These are phyloP conservation scores for Somion occarium DNA, from an alignment of 1,284 basidiomycete species.

Conservation along the genomic window DNA sequence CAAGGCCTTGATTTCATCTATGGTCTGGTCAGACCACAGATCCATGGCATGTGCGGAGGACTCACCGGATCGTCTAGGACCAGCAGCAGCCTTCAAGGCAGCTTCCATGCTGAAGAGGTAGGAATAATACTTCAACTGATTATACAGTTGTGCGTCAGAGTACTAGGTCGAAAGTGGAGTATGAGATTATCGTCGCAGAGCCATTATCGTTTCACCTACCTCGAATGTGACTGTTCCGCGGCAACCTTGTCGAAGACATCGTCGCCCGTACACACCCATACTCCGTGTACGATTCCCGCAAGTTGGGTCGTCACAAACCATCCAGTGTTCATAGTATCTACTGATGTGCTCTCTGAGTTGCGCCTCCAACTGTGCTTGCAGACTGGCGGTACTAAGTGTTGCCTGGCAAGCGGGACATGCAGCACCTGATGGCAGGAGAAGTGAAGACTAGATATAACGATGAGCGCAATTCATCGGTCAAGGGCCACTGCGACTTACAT, in stretches of 20 bases:
- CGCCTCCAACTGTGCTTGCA: conserved; percentile 82
- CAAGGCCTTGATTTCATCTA: conserved; percentile 56
- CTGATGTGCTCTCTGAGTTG: conserved; percentile 78
- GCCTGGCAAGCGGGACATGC: conserved; percentile 62
- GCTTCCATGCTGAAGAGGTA: conserved; percentile 76
- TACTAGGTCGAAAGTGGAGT: conserved; percentile 49
- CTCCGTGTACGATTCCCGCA: conserved; percentile 84
- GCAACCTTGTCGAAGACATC: conserved; percentile 72
- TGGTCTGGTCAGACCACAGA: conserved; percentile 28
- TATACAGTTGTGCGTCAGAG: conserved; percentile 78
- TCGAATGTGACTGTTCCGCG: conserved; percentile 69
- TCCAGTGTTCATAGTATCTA: conserved; percentile 89
- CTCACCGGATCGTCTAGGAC: conserved; percentile 29
- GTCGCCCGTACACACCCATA: conserved; percentile 88
- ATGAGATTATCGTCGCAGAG: conserved; percentile 3
- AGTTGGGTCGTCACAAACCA: conserved; percentile 81
- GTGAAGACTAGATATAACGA: conserved; percentile 34
- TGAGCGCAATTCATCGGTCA: not conserved
- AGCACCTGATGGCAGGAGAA: conserved; percentile 45
- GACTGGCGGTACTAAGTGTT: conserved; percentile 49
- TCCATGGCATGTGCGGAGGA: no score
- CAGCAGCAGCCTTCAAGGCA: conserved; percentile 47
- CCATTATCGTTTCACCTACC: conserved; percentile 35
- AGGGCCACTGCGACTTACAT: conserved; percentile 36
- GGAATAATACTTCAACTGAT: conserved; percentile 80